Percentiles rank a stretch among this genome's conserved stretches.
phyloP scores from a whole-genome alignment of 2,329 filamentous ascomycete species.

The Paecilomyces niveus region DNA sequence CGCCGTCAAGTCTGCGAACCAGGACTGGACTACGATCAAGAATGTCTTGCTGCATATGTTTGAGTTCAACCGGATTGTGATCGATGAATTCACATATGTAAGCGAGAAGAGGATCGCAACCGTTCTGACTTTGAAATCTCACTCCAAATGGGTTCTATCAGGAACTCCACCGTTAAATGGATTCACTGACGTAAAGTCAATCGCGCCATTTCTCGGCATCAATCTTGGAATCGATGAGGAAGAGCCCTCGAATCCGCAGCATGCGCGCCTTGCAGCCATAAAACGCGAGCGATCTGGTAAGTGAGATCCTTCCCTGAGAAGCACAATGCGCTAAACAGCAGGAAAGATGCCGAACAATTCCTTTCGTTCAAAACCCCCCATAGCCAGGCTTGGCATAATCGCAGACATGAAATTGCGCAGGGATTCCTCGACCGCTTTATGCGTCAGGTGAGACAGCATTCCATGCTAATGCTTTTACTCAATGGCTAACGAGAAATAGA shows the following conservation, averaged over 20 bases:
- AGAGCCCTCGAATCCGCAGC: constrained; percentile 37
- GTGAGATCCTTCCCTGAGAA: constrained; percentile 1
- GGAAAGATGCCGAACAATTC: constrained; percentile 47
- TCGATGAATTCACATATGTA: constrained; percentile 60
- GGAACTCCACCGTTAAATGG: constrained; percentile 54
- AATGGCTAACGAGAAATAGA: constrained; percentile 17
- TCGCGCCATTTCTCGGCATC: constrained; percentile 50
- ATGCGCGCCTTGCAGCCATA: constrained; percentile 13
- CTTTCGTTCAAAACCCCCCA: constrained; percentile 43
- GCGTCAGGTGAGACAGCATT: constrained; percentile 27
- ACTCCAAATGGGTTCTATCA: constrained; percentile 56
- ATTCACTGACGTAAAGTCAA: constrained; percentile 53
- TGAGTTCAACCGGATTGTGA: constrained; percentile 51
- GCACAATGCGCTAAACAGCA: constrained; percentile 11
- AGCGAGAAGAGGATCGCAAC: constrained; percentile 35
- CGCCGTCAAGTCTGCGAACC: constrained; percentile 8
- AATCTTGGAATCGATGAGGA: constrained; percentile 49
- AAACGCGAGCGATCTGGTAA: constrained; percentile 38
- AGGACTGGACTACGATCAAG: constrained; percentile 17
- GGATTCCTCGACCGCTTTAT: constrained; percentile 49
- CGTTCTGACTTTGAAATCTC: constrained; percentile 41
- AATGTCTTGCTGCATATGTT: constrained; percentile 52
- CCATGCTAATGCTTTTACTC: neutral
- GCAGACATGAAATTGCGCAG: constrained; percentile 47
- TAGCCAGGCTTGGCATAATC: constrained; percentile 46